Conservation (phyloP, 768 basidiomycete genomes). For the Mrakia blollopis region DNA sequence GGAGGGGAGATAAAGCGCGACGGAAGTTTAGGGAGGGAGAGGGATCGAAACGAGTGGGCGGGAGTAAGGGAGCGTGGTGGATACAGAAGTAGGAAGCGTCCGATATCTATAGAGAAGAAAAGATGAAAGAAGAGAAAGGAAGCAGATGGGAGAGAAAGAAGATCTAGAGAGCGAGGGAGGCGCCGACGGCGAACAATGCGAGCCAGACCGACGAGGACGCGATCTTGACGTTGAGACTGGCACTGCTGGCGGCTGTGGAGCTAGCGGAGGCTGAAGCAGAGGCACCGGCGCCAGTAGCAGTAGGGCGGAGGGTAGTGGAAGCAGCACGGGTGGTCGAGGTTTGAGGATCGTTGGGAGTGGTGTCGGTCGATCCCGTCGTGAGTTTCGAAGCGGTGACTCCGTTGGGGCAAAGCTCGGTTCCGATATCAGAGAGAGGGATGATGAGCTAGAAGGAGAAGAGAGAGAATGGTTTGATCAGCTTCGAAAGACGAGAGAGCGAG, state of each 20-base stretch:
- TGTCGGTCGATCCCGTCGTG: slow-evolving; percentile 22
- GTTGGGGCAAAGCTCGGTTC: slow-evolving; percentile 22
- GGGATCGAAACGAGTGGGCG: background rate
- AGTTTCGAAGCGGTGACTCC: slow-evolving; percentile 29
- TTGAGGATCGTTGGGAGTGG: slow-evolving; percentile 14
- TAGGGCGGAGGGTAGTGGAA: background rate
- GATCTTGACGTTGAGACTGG: background rate
- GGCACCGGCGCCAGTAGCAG: background rate
- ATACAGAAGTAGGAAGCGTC: background rate
- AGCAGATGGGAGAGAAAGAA: too few relatives aligned
- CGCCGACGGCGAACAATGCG: background rate
- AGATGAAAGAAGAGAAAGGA: too few relatives aligned
- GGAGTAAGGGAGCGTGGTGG: background rate
- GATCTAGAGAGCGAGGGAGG: background rate
- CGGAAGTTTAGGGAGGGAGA: background rate
- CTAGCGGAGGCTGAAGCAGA: background rate
- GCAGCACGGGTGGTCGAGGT: slow-evolving; percentile 5
- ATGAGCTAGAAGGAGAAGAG: background rate
- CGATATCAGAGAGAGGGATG: slow-evolving; percentile 22
- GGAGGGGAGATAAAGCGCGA: background rate
- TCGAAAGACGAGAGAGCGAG: background rate
- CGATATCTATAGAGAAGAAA: too few relatives aligned
- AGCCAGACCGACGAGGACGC: background rate
- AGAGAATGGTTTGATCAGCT: background rate
- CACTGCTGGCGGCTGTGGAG: background rate